Conservation (phyloP, 202 grass and related monocot species). For the Eragrostis tef region DNA sequence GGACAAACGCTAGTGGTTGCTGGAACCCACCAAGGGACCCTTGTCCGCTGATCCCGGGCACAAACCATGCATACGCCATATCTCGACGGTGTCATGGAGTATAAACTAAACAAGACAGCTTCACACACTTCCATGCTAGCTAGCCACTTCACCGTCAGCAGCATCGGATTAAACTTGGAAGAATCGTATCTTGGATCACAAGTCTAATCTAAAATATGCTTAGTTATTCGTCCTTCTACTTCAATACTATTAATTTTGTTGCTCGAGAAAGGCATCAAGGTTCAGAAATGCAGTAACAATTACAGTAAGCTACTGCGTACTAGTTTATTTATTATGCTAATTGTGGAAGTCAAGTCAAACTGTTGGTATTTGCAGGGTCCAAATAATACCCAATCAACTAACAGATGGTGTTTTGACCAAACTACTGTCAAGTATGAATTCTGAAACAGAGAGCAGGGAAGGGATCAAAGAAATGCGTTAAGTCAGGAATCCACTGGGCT, state of each 20-base stretch:
- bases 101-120: slow-evolving; percentile 37
- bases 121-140: slow-evolving; percentile 32
- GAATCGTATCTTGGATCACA: slow-evolving; percentile 38
- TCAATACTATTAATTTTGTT: neutral
- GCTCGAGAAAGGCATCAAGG: neutral
- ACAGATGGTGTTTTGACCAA: slow-evolving; percentile 24
- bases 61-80: neutral
- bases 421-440: slow-evolving; percentile 25
- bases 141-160: neutral
- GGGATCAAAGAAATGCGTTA: neutral
- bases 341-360: slow-evolving; percentile 29
- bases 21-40: slow-evolving; percentile 39
- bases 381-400: neutral
- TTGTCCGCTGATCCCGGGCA: slow-evolving; percentile 57
- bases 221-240: neutral
- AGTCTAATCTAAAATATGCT: slow-evolving; percentile 13
- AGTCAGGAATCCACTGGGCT: slow-evolving; percentile 9
- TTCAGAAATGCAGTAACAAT: neutral
- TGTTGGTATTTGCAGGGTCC: neutral
- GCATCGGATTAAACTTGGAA: slow-evolving; percentile 33
- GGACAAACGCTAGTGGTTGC: slow-evolving; percentile 15
- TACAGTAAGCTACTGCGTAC: neutral
- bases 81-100: slow-evolving; percentile 22
- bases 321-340: neutral
- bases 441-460: slow-evolving; percentile 8